Base-by-base conservation (phyloP, 169 alveolate species). In the Eimeria tenella region DNA sequence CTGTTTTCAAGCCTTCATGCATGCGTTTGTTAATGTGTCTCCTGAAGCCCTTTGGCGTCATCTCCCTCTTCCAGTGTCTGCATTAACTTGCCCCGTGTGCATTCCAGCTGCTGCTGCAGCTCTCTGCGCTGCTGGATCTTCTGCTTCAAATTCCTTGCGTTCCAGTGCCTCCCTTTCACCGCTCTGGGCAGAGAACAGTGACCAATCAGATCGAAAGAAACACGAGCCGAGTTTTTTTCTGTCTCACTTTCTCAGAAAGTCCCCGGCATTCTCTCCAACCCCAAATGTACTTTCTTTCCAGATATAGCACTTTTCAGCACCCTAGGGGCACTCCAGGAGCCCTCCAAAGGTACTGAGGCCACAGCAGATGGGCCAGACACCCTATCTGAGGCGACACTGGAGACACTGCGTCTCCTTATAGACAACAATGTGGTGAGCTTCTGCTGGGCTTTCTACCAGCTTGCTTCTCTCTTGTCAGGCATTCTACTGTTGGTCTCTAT, bases 251-350 rank as follows among this genome's bases (percentile, higher is more conserved):
- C 50, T 17, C 93, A 86, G 93, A 52, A 23, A 15, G 71, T 86
- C 60, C 93, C 93, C 21, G 93, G 93, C 17, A 58, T 86, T 25
- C 84, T 86, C 15, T 63, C 93, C 7, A 49, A 86, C 77, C 55
- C 71, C 70, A 21, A 49, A 10, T 86, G 93, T 70, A 86, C 93
- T 2, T 86, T 86, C 55, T 86, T 68, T 70, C 93, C 93, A 50
- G 73, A 63, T 31, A 52, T 86, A 15, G 93, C 93, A 8, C 71
- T 86, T 25, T 52, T 49, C 50, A 65, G 93, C 84, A 53, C 82
- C 5, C 82, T 75, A 8, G 86, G 83, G 0, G 9, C 83, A 1
- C 19, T 73, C 19, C 83, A 73, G 83, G 56, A 56, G 15, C 65
- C 65, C 65, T 13, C 58, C 50, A 21, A 31, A 1, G 58, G 21